Evolutionary conservation across 2,329 filamentous ascomycete genomes (phyloP), one percentile per base, ranked within the genome.

Genomic region (Pyrenophora seminiperda): DNA sequence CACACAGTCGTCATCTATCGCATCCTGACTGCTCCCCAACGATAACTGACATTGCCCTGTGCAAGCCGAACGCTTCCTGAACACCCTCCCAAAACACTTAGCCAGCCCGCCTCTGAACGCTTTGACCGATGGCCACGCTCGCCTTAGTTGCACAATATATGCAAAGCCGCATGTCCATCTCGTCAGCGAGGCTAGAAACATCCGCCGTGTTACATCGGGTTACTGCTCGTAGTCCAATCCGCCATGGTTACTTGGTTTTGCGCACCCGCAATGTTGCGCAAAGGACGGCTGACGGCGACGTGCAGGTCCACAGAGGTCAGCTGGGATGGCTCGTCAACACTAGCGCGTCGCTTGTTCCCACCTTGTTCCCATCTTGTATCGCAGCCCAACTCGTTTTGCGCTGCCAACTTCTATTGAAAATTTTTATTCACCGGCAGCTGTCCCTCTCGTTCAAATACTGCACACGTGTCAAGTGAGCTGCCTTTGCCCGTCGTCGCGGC

Each of bases 271-370:
- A 13, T 38, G 55, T 61, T 45, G 55, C 51, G 54, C 59, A 59
- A 53, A 56, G 45, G 42, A 59, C 54, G 51, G 44, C 54, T 59
- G 53, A 54, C 63, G 65, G 63, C 62, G 59, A 63, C 56, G 48
- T 69, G 66, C 68, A 70, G 63, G 50, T 50, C 44, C 29, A 53
- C 37, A 36, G 18, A 58, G 61, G 64, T 70, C 66, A 70, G 61
- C 65, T 68, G 61, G 49, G 33, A 41, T 47, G 47, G 41, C 43
- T 54, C 48, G 43, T 53, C 39, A n/a, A 61, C 39, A 38, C 50
- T 42, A 39, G 46, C 44, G 39, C 32, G 17, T 52, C 49, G 44
- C 43, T 42, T 41, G 37, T 29, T 31, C n/a, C 24, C 24, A 27
- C 33, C 44, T 6, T 39, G 59, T 58, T 48, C 52, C 32, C 43